Base-by-base conservation (phyloP, 202 grass and related monocot genomes). In the Digitaria exilis region DNA sequence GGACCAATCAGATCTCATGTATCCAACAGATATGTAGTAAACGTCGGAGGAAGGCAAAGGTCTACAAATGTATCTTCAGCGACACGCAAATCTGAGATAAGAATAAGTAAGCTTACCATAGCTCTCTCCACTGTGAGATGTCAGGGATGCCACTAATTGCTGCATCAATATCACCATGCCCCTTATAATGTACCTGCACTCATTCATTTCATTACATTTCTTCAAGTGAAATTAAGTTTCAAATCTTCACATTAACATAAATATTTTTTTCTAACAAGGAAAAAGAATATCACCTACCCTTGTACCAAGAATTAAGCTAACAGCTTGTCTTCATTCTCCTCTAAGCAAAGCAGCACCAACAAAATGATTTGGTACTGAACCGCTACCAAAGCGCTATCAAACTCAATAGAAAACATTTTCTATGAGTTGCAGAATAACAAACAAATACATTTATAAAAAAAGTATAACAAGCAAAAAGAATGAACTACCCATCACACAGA, bases 301-400 rank as follows among this genome's bases (percentile, higher is more conserved):
- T 84, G 89, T 93, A 84, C 91, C 92, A 79, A 98, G 95, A 87
- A 98, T 95, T 83, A 98, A 88, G 65, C 48, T 76, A 74, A 93
- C 89, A 91, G 90, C 90, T 90, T 9, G 64, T 80, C 87, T 91
- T 92, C 95, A 98, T 64, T 98, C 95, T 88, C 95, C 95, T 91
- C 76, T 92, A 77, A 98, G 90, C 77, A 98, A 90, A 88, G 88
- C 82, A 79, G 85, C 95, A 59, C 95, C 95, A 90, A 98, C 54
- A 76, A 95, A 80, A 66, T 98, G 95, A 71, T 80, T 93, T 81
- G 95, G 89, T 81, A 95, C 80, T 77, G 95, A 94, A 91, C 90
- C 85, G 71, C 89, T 98, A 80, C 95, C 95, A 87, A 98, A 98
- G 71, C 92, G 92, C 95, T 98, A 80, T n/a, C 78, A 56, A 74